phyloP scores from a whole-genome alignment of 1,139 yeast genomes.

The Zygosaccharomyces sapae region DNA sequence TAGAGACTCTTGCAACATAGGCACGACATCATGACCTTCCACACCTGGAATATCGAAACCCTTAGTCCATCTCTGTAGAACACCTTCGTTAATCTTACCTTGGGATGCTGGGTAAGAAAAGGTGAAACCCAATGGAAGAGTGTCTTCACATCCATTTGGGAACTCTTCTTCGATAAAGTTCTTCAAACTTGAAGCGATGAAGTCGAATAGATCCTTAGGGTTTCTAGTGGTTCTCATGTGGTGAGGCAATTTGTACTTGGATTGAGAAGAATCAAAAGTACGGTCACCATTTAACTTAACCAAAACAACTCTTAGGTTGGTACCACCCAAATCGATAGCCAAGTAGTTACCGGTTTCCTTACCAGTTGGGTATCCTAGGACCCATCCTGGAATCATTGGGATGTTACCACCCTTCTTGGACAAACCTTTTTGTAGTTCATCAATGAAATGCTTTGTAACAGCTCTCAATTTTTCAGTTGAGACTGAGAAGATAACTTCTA shows the following conservation, averaged over 20 bases:
- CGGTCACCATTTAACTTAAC: conserved; percentile 75
- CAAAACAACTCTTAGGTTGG: conserved; percentile 84
- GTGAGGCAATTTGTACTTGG: conserved; percentile 73
- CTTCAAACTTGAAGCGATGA: conserved; percentile 78
- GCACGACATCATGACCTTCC: conserved; percentile 92
- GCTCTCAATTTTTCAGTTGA: conserved; percentile 54
- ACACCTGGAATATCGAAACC: conserved; percentile 93
- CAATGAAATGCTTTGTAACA: conserved; percentile 64
- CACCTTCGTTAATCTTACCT: conserved; percentile 74
- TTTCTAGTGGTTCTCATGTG: conserved; percentile 68
- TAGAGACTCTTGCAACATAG: conserved; percentile 77
- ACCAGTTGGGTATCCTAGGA: conserved; percentile 88
- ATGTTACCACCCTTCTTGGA: conserved; percentile 74
- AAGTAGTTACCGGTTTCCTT: conserved; percentile 81
- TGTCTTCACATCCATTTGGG: conserved; percentile 50
- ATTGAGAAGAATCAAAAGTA: conserved; percentile 76
- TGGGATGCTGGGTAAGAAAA: conserved; percentile 93
- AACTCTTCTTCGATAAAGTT: conserved; percentile 56
- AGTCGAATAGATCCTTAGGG: conserved; percentile 73
- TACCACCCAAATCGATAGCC: conserved; percentile 95
- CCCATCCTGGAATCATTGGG: conserved; percentile 98
- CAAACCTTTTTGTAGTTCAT: conserved; percentile 76
- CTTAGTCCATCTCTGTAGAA: conserved; percentile 95
- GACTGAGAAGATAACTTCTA: conserved; percentile 63
- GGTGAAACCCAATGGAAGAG: conserved; percentile 85